Base-by-base conservation (phyloP, 1,139 yeast genomes). In the Lodderomyces parapsilosis region DNA sequence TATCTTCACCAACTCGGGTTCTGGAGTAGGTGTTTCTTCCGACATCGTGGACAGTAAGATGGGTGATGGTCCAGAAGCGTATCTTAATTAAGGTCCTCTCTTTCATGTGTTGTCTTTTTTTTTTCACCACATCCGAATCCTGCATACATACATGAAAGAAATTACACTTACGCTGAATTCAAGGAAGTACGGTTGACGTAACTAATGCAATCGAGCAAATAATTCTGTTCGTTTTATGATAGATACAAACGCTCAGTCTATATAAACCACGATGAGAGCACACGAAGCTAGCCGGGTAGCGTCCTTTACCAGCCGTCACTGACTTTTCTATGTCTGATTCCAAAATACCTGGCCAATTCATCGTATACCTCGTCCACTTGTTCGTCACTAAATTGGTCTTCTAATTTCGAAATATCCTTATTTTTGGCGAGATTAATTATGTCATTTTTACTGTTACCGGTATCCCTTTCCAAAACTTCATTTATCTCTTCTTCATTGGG, bases 271-370 rank as follows among this genome's bases (percentile, higher is more conserved):
- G n/a, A n/a, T n/a, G n/a, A n/a, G n/a, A n/a, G n/a, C n/a, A n/a
- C n/a, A n/a, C n/a, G n/a, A n/a, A n/a, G n/a, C n/a, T n/a, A n/a
- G n/a, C n/a, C n/a, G n/a, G n/a, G n/a, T n/a, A n/a, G n/a, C n/a
- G n/a, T 6, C 22, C 17, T 11, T 33, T 58, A 78, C 85, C 84
- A 80, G 5, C 68, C 70, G 43, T 71, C 71, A 14, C 67, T 59
- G 32, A 74, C 73, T 56, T 81, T 75, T 64, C 89, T 74, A 43
- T 63, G 60, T 23, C 69, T 64, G 31, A 86, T 60, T 2, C 96
- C 96, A 39, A 86, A 60, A 59, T 76, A 86, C 49, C 89, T 70
- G 0, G 94, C 81, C 39, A 88, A 67, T 31, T 79, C 82, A 54
- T 83, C 81, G 54, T 70, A 83, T 31, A 85, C 68, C 15, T 68